Evolutionary conservation across 768 basidiomycete genomes (phyloP), one percentile per base, ranked within the genome.

Genomic region (Rickenella mellea): DNA sequence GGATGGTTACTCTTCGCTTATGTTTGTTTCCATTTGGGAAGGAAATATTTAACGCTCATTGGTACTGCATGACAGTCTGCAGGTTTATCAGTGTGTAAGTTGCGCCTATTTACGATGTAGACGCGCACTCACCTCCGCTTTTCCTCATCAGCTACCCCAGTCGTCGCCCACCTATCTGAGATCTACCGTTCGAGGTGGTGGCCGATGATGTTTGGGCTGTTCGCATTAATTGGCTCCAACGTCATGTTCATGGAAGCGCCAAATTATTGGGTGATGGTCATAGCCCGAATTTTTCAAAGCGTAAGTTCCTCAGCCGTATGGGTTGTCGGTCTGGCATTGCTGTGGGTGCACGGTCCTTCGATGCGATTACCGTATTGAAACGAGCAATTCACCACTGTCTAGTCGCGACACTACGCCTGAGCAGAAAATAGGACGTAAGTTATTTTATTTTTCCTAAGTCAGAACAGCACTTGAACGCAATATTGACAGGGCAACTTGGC

Each of bases 1-100:
- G 78, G 78, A 24, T 82, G 78, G 78, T 59, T 81, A 2, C 60
- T 80, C 12, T 77, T 72, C 48, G 68, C 74, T 45, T 80, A 69
- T 46, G 78, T 77, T 47, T 39, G 73, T n/a, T 21, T 9, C 7
- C 21, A 27, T 1, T 37, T 6, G 11, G 29, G 33, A 43, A 10
- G 43, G 40, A 46, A 40, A 44, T 50, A 31, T 14, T 41, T 29
- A 20, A 4, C 7, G 42, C 19, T n/a, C 21, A 5, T 26, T 40
- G n/a, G n/a, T n/a, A n/a, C n/a, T n/a, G n/a, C n/a, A n/a, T 21
- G 38, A 6, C 46, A 80, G 76, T 78, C 78, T 6, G 62, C 56
- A n/a, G 77, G 79, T 19, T 59, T 79, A 20, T 73, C 11, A 73
- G 76, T 79, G 53, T 20, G 70, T n/a, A n/a, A n/a, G n/a, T n/a